Percentiles rank a stretch among this genome's conserved stretches.
These are phyloP conservation scores for Trypanosoma conorhini DNA, from an alignment of 208 protist genomes.

Conservation along the genomic window DNA sequence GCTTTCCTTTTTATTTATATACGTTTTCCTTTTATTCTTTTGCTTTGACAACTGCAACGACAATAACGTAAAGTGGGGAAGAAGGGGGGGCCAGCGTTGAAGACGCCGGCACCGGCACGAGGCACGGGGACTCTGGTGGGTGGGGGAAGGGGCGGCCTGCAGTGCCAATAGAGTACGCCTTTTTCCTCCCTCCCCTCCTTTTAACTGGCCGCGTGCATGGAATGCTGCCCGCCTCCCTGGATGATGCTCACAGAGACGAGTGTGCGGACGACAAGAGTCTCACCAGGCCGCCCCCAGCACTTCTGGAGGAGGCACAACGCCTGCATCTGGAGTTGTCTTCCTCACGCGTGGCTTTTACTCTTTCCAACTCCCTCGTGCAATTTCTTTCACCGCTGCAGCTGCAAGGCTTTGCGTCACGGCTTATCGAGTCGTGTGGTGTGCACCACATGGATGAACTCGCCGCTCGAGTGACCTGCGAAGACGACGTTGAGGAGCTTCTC, in stretches of 20 bases:
- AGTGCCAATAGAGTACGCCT: not conserved
- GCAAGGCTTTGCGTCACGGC: constrained; percentile 62
- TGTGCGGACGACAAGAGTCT: not conserved
- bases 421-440: constrained; percentile 43
- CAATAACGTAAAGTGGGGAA: not conserved
- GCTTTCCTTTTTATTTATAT: not conserved
- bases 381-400: constrained; percentile 75
- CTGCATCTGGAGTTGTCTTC: not conserved
- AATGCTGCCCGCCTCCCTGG: not conserved
- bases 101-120: not conserved
- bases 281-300: not conserved
- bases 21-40: not conserved
- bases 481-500: constrained; percentile 48
- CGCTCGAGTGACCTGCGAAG: constrained; percentile 28
- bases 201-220: not conserved
- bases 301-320: not conserved
- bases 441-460: constrained; percentile 49
- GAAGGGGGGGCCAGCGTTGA: not conserved
- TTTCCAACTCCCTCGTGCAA: constrained; percentile 66
- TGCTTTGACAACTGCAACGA: not conserved
- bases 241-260: not conserved
- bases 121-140: no score
- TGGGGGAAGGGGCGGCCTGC: not conserved
- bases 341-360: constrained; percentile 7
- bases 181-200: not conserved